These are phyloP conservation scores for Dictyostelium brefeldianum DNA, from an alignment of 78 protist species.

Conservation along the genomic window DNA sequence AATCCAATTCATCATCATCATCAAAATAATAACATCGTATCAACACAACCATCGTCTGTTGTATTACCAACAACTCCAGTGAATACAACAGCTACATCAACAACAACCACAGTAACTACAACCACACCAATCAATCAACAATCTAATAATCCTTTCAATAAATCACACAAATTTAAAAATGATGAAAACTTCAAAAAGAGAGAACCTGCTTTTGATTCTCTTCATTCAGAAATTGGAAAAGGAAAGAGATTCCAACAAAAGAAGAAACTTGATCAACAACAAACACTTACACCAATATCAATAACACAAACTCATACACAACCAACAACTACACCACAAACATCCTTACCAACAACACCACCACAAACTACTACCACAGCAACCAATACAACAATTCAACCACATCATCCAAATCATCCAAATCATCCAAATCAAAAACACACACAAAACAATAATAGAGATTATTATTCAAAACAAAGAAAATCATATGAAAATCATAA, in stretches of 20 bases:
- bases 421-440: neutral
- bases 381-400: neutral
- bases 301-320: neutral
- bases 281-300: neutral
- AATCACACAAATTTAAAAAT: neutral
- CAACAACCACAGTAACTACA: neutral
- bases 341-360: constrained; percentile 2
- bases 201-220: neutral
- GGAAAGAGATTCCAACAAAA: constrained; percentile 15
- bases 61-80: neutral
- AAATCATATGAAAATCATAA: neutral
- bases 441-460: neutral
- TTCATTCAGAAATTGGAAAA: neutral
- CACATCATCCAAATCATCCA: neutral
- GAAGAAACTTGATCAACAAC: neutral
- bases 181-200: constrained; percentile 3
- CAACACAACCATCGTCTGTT: neutral
- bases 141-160: neutral
- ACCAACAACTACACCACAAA: neutral
- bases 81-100: neutral
- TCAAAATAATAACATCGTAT: no score
- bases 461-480: neutral
- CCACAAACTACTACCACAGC: neutral
- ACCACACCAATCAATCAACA: neutral
- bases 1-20: neutral